phyloP scores from a whole-genome alignment of 768 basidiomycete species.

The Kwoniella dejecticola region DNA sequence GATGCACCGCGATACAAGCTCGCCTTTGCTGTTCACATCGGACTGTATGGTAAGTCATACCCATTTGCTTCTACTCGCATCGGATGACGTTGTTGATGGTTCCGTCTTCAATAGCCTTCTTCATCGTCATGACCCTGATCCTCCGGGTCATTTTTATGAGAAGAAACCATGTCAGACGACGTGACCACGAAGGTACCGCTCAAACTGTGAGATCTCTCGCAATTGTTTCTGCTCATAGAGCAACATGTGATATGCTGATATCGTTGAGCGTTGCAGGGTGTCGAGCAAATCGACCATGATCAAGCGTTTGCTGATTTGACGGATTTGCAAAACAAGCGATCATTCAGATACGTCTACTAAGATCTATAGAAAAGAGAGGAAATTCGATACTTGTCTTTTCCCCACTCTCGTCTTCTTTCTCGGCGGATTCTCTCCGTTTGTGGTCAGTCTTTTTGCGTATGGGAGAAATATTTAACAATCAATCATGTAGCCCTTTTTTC shows the following conservation, averaged over 20 bases:
- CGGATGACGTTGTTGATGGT: background rate
- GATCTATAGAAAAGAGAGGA: background rate
- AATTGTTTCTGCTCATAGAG: too few species aligned
- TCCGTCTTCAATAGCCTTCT: conserved; percentile 44
- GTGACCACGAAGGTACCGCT: conserved; percentile 24
- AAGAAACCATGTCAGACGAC: conserved; percentile 52
- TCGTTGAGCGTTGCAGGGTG: background rate
- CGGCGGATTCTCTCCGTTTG: too few species aligned
- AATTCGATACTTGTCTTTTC: too few species aligned
- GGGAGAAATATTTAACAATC: too few species aligned
- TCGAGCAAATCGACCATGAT: conserved; percentile 50
- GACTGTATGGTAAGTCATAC: conserved; percentile 58
- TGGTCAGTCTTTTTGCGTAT: too few species aligned
- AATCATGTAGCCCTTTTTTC: too few species aligned
- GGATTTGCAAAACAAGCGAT: conserved; percentile 61
- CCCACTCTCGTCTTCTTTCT: too few species aligned
- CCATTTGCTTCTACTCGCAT: background rate
- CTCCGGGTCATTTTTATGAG: conserved; percentile 60
- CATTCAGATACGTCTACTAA: conserved; percentile 39
- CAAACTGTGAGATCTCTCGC: conserved; percentile 12
- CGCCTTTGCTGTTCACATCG: conserved; percentile 61
- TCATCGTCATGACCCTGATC: conserved; percentile 58
- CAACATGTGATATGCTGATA: too few species aligned
- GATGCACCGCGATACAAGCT: conserved; percentile 61
- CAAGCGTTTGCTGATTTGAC: conserved; percentile 62